Conservation (phyloP, 164 flowering plant genomes). For the Cinnamomum micranthum region DNA sequence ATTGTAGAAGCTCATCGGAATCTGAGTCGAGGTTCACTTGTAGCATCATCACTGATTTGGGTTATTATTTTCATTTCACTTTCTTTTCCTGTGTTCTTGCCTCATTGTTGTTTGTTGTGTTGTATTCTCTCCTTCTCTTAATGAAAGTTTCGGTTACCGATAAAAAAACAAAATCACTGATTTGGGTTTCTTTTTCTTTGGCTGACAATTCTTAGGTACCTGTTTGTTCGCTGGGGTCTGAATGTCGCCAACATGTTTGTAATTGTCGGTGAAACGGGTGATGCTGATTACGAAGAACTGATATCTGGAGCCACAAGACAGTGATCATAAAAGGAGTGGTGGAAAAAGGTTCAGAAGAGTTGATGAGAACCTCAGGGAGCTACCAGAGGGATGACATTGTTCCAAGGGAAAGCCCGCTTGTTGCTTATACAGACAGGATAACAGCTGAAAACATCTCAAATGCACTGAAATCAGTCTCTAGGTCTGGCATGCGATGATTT, state of each 20-base stretch:
- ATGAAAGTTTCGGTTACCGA: no score
- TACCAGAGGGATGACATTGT: constrained; percentile 64
- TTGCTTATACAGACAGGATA: constrained; percentile 34
- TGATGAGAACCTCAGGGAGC: constrained; percentile 66
- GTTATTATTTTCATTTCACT: no score
- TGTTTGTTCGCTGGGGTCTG: constrained; percentile 91
- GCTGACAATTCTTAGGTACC: constrained; percentile 48
- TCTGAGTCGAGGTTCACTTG: no score
- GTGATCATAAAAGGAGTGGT: constrained; percentile 71
- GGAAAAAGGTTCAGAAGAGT: constrained; percentile 60
- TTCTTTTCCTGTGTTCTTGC: no score
- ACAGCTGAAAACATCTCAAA: constrained; percentile 53
- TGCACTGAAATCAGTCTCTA: constrained; percentile 41
- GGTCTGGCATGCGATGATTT: constrained; percentile 7
- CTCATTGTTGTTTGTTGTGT: no score
- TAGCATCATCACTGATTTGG: background rate
- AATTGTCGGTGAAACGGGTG: constrained; percentile 81
- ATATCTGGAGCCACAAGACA: constrained; percentile 86
- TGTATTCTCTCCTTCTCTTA: no score
- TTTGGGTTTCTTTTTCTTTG: background rate
- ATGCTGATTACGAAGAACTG: constrained; percentile 86
- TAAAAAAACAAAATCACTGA: background rate
- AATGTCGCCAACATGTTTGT: constrained; percentile 86
- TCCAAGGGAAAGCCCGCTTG: constrained; percentile 66
- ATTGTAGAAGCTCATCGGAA: no score